These are phyloP conservation scores for Calonectria multiphialidica DNA, from an alignment of 2,329 filamentous ascomycete species.

Conservation along the genomic window DNA sequence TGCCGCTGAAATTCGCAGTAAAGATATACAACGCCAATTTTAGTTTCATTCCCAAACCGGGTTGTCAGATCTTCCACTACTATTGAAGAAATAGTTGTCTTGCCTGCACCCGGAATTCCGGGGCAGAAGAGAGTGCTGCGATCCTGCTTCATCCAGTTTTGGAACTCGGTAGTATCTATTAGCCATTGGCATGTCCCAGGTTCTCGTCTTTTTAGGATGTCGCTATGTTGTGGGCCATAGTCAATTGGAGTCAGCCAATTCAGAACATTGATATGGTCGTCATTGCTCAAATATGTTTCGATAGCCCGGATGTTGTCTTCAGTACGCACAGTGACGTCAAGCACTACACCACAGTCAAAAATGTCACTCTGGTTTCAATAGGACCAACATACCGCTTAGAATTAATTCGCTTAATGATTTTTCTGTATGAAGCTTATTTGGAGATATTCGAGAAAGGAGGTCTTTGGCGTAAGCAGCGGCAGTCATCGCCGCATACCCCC, in stretches of 20 bases:
- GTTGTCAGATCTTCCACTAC: no score
- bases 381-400: no score
- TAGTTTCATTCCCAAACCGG: no score
- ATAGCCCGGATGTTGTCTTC: background rate
- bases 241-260: conserved; percentile 41
- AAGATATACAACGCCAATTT: no score
- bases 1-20: no score
- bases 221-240: conserved; percentile 52
- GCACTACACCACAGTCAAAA: no score
- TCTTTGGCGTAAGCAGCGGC: background rate
- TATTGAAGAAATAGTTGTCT: no score
- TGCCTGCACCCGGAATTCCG: conserved; percentile 32
- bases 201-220: conserved; percentile 48
- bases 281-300: background rate
- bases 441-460: background rate
- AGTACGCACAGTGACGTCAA: no score
- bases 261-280: background rate
- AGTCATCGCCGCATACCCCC: background rate
- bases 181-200: conserved; percentile 57
- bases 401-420: background rate
- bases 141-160: conserved; percentile 39
- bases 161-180: conserved; percentile 48
- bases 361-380: background rate
- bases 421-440: background rate
- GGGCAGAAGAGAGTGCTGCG: conserved; percentile 53